Evolutionary conservation across 805 yeast genomes (phyloP), one percentile per base, ranked within the genome.

Genomic region (Kluyveromyces nonfermentans): DNA sequence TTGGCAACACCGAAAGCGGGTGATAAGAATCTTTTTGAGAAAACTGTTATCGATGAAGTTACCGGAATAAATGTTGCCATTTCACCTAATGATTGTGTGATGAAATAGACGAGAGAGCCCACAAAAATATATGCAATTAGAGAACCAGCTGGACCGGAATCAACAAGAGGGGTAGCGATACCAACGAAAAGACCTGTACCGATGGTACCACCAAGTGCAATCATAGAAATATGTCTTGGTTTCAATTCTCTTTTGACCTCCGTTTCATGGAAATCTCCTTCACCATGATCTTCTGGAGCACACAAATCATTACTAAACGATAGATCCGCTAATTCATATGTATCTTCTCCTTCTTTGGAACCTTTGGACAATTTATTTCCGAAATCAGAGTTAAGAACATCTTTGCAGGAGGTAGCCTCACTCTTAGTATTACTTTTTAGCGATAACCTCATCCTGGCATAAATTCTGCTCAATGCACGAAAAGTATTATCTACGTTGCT

Each of bases 11-110:
- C 87, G 38, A 78, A 62, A 6, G 85, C 75, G 12, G 78, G 78
- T 7, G 82, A 77, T 40, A 79, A 58, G 67, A 79, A 80, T 51
- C 80, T 66, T n/a, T 78, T 67, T 25, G 77, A 72, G 58, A 80
- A 80, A 43, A 77, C 80, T 22, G 81, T 74, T 57, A 81, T 78
- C 1, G 85, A 78, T 2, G 74, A 65, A 9, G 78, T 64, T 41
- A 77, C 72, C 2, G 86, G 86, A n/a, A 81, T 76, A 47, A 74
- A 78, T 14, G 85, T 78, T 28, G 85, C 85, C 85, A 81, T 77
- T 63, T 81, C 87, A 52, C 85, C 86, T 48, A 80, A 64, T 3
- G 80, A 71, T 60, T 80, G 85, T 17, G 82, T 76, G 35, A 81
- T 78, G 18, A 74, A 72, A 52, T 70, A 78, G 2, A 78, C 79